phyloP scores from a whole-genome alignment of 768 basidiomycete genomes.

The Panus rudis region DNA sequence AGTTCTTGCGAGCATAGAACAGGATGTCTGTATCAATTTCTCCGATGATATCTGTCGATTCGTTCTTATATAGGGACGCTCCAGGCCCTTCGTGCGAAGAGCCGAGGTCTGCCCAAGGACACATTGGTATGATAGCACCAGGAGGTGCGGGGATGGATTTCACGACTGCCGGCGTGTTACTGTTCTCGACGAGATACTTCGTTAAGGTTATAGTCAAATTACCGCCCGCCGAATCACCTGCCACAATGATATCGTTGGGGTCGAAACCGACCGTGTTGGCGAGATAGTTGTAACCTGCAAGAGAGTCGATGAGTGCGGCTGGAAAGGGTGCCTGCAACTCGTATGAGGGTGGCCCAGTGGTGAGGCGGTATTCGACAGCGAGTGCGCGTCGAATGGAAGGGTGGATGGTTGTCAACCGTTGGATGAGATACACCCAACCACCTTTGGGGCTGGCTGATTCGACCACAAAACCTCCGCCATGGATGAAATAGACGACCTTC shows the following conservation, averaged over 20 bases:
- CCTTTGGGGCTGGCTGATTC: neutral
- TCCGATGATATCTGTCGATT: conserved; percentile 2
- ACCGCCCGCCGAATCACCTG: conserved; percentile 69
- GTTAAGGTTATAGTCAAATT: conserved; percentile 55
- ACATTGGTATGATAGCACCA: conserved; percentile 44
- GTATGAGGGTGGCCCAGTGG: conserved; percentile 35
- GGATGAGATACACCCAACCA: neutral
- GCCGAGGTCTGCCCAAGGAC: conserved; percentile 52
- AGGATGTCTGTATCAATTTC: neutral
- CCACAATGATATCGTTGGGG: conserved; percentile 51
- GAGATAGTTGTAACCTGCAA: conserved; percentile 65
- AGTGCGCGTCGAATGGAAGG: conserved; percentile 36
- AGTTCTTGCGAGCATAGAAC: neutral
- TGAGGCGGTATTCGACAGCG: conserved; percentile 64
- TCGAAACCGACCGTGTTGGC: conserved; percentile 45
- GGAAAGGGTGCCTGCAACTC: conserved; percentile 52
- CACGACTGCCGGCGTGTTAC: neutral
- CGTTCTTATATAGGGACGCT: conserved; percentile 23
- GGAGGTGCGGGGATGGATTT: conserved; percentile 33
- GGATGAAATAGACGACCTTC: conserved; percentile 4
- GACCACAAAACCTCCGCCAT: conserved; percentile 9
- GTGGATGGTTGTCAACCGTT: neutral
- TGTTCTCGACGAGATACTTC: conserved; percentile 49
- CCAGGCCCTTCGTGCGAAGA: conserved; percentile 30
- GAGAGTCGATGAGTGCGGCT: conserved; percentile 58